These are phyloP conservation scores for Hymenoscyphus scutula DNA, from an alignment of 2,329 filamentous ascomycete species.

Conservation along the genomic window DNA sequence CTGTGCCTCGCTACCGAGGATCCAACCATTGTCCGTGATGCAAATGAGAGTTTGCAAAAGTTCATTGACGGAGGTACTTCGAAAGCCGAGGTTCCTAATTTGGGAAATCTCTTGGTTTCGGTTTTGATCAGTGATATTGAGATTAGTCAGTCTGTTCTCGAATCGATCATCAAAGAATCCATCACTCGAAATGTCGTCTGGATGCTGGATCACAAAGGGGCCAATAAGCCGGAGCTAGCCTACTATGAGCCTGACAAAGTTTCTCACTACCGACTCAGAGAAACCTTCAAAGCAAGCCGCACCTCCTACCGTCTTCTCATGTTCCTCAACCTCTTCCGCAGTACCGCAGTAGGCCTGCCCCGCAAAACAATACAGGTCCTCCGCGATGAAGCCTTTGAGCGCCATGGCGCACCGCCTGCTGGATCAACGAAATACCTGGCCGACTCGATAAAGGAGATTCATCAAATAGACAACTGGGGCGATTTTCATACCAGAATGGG, in stretches of 20 bases:
- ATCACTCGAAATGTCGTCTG: constrained; percentile 51
- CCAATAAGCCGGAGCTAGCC: constrained; percentile 43
- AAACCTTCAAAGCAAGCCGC: constrained; percentile 46
- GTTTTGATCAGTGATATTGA: constrained; percentile 45
- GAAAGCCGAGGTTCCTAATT: constrained; percentile 45
- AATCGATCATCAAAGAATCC: constrained; percentile 47
- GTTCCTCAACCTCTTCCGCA: constrained; percentile 51
- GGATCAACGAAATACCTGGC: constrained; percentile 43
- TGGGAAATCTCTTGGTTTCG: constrained; percentile 48
- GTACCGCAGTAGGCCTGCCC: constrained; percentile 40
- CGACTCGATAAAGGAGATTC: constrained; percentile 44
- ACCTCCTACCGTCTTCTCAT: constrained; percentile 52
- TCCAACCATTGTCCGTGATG: constrained; percentile 37
- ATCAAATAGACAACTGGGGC: constrained; percentile 42
- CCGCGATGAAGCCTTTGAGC: constrained; percentile 45
- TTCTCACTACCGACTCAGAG: constrained; percentile 46
- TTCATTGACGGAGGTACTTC: constrained; percentile 42
- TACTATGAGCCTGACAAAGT: constrained; percentile 44
- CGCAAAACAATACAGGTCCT: constrained; percentile 40
- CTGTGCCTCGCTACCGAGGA: constrained; percentile 46
- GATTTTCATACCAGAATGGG: constrained; percentile 46
- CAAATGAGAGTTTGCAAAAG: constrained; percentile 41
- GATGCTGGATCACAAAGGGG: constrained; percentile 42
- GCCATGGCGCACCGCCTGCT: constrained; percentile 45
- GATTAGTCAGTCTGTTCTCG: constrained; percentile 41